phyloP scores from a whole-genome alignment of 2,329 filamentous ascomycete species.

The Colletotrichum sp. region DNA sequence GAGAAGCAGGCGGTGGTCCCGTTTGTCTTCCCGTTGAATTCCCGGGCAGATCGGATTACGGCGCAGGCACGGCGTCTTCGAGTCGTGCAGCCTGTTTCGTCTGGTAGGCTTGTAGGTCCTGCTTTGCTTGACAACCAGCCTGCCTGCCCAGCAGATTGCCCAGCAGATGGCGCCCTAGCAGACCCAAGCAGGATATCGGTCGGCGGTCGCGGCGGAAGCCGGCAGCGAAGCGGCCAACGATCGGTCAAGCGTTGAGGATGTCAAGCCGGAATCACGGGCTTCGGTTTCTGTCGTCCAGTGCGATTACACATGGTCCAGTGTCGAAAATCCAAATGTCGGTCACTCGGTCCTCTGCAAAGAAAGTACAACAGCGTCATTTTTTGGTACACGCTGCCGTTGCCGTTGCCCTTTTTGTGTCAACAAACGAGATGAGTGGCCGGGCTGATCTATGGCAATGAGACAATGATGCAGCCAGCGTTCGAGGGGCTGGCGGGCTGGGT shows the following conservation, averaged over 20 bases:
- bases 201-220: background rate
- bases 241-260: background rate
- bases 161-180: background rate
- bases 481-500: background rate
- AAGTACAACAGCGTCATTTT: background rate
- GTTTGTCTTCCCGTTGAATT: background rate
- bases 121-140: background rate
- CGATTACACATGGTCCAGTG: background rate
- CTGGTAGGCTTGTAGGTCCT: background rate
- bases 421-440: background rate
- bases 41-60: background rate
- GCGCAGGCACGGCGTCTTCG: background rate
- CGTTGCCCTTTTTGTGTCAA: background rate
- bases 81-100: constrained; percentile 9
- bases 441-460: background rate
- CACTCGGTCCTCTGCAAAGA: background rate
- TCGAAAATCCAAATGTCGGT: background rate
- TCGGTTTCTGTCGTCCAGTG: background rate
- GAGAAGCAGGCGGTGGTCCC: background rate
- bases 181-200: background rate
- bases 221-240: constrained; percentile 2
- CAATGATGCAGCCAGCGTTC: background rate
- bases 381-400: background rate
- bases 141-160: background rate
- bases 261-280: background rate